These are phyloP conservation scores for Hypocreales sp. DNA, from an alignment of 2,329 filamentous ascomycete genomes.

Conservation along the genomic window DNA sequence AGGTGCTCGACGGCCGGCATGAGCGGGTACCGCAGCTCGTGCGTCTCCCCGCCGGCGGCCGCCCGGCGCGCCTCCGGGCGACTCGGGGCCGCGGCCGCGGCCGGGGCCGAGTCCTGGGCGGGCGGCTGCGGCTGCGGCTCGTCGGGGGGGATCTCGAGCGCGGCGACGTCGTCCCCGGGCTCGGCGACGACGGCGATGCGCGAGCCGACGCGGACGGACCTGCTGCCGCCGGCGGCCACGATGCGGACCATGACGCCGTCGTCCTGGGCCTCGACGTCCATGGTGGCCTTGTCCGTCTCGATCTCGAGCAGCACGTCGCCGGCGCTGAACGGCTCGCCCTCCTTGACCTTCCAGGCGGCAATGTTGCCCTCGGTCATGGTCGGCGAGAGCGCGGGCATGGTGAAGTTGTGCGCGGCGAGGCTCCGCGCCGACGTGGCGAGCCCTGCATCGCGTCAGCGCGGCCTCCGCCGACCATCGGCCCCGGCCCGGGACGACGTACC, in stretches of 20 bases:
- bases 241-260: slow-evolving; percentile 81
- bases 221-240: slow-evolving; percentile 54
- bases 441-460: slow-evolving; percentile 25
- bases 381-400: slow-evolving; percentile 80
- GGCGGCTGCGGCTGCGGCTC: slow-evolving; percentile 29
- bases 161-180: slow-evolving; percentile 60
- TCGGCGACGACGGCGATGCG: slow-evolving; percentile 77
- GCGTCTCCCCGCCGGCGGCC: slow-evolving; percentile 27
- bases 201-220: slow-evolving; percentile 61
- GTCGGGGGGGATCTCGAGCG: slow-evolving; percentile 61
- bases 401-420: slow-evolving; percentile 71
- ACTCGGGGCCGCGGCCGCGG: slow-evolving; percentile 32
- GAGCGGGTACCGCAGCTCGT: slow-evolving; percentile 55
- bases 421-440: slow-evolving; percentile 46
- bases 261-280: slow-evolving; percentile 89
- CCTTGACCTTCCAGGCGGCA: slow-evolving; percentile 70
- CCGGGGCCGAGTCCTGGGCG: not conserved
- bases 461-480: not conserved
- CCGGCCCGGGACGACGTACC: too few species aligned
- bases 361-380: slow-evolving; percentile 94
- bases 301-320: slow-evolving; percentile 85
- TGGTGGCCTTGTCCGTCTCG: slow-evolving; percentile 86
- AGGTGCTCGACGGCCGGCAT: slow-evolving; percentile 75
- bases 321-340: slow-evolving; percentile 67
- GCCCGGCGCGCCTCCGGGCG: slow-evolving; percentile 6